Base-by-base conservation (phyloP, 2,329 filamentous ascomycete genomes). In the Decorospora gaudefroyi region DNA sequence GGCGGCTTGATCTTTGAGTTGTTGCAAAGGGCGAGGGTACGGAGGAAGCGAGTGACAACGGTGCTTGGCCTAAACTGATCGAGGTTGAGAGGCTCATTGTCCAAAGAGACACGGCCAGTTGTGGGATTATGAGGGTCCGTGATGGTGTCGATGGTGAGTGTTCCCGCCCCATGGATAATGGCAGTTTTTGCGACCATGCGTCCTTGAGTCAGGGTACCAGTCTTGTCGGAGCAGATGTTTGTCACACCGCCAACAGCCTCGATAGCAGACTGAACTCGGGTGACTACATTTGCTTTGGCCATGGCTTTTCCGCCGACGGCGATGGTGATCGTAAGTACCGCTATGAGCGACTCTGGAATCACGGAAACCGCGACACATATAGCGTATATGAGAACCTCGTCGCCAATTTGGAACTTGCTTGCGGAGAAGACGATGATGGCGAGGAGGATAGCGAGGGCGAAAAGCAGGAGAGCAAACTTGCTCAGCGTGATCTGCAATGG, bases 401-500 rank as follows among this genome's bases (percentile, higher is more conserved):
- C 67, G 19, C 61, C 61, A 18, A 72, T 53, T 15, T 70, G 49
- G 58, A 62, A 72, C 52, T 68, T 67, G 67, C 86, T 87, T 40
- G 84, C 81, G 5, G 75, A 84, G 31, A 87, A 77, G 26, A 87
- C 84, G 55, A 88, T 82, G 53, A 88, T 79, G 6, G 84, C 84
- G 49, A 84, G 85, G 17, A 88, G 59, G 9, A 88, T 79, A 2
- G 85, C 90, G 36, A 90, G 80, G 32, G 78, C 83, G 62, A 95
- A 95, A 2, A 95, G 80, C 3, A 89, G 67, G 29, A 93, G 83
- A 18, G 90, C 90, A 61, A 96, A 85, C 70, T 91, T 90, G 73
- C 87, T 89, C 37, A n/a, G n/a, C n/a, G n/a, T n/a, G n/a, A n/a
- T n/a, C n/a, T 95, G 89, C 31, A 96, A 76, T 0, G 90, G 90